Base-by-base conservation (phyloP, 2,329 filamentous ascomycete genomes). In the Diaporthe citriasiana region DNA sequence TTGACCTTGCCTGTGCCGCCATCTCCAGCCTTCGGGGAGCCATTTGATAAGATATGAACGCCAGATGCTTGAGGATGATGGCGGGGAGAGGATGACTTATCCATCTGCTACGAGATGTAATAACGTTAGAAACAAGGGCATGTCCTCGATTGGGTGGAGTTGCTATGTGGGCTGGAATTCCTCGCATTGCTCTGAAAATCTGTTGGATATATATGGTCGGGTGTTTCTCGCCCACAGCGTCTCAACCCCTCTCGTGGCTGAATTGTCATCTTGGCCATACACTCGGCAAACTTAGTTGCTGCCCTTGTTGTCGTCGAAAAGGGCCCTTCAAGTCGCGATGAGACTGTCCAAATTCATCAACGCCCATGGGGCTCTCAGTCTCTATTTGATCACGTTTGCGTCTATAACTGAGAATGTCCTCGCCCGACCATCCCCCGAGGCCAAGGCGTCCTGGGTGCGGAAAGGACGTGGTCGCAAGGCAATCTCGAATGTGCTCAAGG, bases 371-470 rank as follows among this genome's bases (percentile, higher is more conserved):
- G 71, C 68, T 33, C 40, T 73, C 17, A 57, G 51, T 22, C 25
- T 71, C n/a, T 50, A 22, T 12, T 42, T 72, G 56, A n/a, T 60
- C 33, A 42, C 60, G 27, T 59, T 80, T n/a, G 76, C 74, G 50
- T 66, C 74, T 40, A 51, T 80, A 38, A 76, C 75, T 53, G 76
- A 80, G 25, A 73, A 77, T 73, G 78, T 73, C n/a, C 57, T 75
- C 1, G 80, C 78, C 10, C 74, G 76, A 4, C 78, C 79, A 22
- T 74, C 74, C 6, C 76, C 77, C n/a, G 74, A 79, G 51, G 77
- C 77, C 70, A 80, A 80, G 74, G 65, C 77, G 15, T 59, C 76
- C 35, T 79, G 78, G 78, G 76, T 77, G 15, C 74, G 77, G 30
- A 77, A 80, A 35, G 76, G 75, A 38, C 76, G 69, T 71, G 76